These are phyloP conservation scores for Syzygium aromaticum DNA, from an alignment of 345 rosid genomes.

Conservation along the genomic window DNA sequence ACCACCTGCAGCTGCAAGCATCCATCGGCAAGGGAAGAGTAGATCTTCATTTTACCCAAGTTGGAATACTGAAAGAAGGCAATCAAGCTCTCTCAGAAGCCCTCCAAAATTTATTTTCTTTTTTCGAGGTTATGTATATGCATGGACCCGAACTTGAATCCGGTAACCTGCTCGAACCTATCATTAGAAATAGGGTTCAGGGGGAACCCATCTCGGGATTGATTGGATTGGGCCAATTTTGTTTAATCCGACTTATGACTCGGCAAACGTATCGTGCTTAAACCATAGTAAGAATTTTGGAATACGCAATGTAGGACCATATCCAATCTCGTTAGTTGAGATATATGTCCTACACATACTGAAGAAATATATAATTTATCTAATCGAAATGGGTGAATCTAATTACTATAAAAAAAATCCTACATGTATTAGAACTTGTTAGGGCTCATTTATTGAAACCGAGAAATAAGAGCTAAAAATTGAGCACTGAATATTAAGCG, in stretches of 20 bases:
- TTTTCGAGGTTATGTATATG: background rate
- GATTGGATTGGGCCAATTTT: background rate
- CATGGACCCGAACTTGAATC: background rate
- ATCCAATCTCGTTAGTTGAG: background rate
- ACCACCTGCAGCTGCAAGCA: background rate
- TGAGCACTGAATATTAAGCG: background rate
- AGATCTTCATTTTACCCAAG: background rate
- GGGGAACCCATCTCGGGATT: background rate
- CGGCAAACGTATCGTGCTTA: background rate
- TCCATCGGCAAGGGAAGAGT: background rate
- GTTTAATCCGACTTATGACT: background rate
- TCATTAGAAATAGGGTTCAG: background rate
- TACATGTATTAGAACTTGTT: background rate
- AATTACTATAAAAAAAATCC: too few relatives aligned
- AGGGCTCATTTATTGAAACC: too few relatives aligned
- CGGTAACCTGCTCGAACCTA: background rate
- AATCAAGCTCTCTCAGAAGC: background rate
- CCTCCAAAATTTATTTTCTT: background rate
- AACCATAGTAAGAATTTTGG: background rate
- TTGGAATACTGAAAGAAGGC: background rate
- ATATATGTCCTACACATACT: background rate
- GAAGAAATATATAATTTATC: background rate
- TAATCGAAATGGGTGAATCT: background rate
- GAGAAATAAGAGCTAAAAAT: background rate
- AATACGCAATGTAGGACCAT: background rate